These are phyloP conservation scores for Ascochyta clinopodiicola DNA, from an alignment of 2,329 filamentous ascomycete genomes.

Conservation along the genomic window DNA sequence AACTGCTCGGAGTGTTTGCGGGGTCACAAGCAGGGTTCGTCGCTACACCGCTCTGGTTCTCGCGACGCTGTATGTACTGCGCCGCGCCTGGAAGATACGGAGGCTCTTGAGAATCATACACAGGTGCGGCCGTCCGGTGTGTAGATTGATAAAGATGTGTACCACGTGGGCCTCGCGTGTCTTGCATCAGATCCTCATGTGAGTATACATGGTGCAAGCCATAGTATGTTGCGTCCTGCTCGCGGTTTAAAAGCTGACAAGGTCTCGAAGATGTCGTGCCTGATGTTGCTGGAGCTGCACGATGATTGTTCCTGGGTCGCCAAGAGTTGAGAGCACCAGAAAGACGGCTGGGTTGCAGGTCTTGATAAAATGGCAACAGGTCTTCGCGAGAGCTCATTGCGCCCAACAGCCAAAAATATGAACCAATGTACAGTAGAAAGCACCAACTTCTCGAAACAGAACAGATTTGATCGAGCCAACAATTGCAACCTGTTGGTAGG, in stretches of 20 bases:
- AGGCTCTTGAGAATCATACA: neutral
- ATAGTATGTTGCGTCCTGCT: neutral
- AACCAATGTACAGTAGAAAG: neutral
- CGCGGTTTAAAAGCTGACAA: neutral
- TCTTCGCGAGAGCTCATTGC: conserved; percentile 1
- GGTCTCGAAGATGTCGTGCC: neutral
- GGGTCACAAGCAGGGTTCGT: neutral
- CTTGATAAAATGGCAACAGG: neutral
- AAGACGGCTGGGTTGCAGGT: neutral
- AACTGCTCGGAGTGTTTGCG: neutral
- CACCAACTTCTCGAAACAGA: neutral
- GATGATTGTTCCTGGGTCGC: neutral
- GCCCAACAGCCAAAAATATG: neutral
- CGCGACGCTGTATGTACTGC: neutral
- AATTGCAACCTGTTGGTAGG: neutral
- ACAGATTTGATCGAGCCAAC: neutral
- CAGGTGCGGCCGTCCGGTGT: neutral
- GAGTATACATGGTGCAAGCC: neutral
- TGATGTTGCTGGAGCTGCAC: neutral
- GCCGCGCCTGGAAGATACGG: neutral
- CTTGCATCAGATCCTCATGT: neutral
- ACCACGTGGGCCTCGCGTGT: neutral
- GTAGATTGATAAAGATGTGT: neutral
- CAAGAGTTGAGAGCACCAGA: neutral
- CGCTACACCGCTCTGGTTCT: neutral